Evolutionary conservation across 2,329 filamentous ascomycete species (phyloP), one percentile per base, ranked within the genome.

Genomic region (Beauveria pseudobassiana): DNA sequence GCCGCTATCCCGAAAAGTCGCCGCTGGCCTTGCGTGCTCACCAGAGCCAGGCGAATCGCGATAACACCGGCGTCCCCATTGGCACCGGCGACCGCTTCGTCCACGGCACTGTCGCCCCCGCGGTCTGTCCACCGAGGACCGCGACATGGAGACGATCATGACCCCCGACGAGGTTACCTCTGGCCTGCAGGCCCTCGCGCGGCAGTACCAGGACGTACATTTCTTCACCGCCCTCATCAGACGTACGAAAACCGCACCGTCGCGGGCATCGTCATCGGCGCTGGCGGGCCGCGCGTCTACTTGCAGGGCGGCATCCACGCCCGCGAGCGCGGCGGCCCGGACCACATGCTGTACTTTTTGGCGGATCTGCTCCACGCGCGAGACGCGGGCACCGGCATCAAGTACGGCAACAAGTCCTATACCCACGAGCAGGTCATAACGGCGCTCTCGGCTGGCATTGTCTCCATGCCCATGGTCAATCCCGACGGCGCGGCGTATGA

Each of bases 311-410:
- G 75, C 28, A 78, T 85, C 52, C 83, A 86, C 66, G 80, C 83
- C 9, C 80, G 83, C 26, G 83, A 86, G 71, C 79, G 83, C 10
- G 83, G 82, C 28, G 80, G 78, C 0, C 77, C 82, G 0, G 83
- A 86, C 67, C 76, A 80, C 63, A 73, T 85, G 16, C 70, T 86
- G 49, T 84, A 84, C 74, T 85, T 83, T 72, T 74, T 85, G 34
- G 73, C 81, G 0, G 83, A 86, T 67, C 74, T 86, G 4, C 75
- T 86, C 3, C 76, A 77, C 52, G 83, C 83, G 20, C 75, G 80
- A 65, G 76, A 78, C 66, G 72, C 76, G 40, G 75, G 76, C 24
- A 75, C 72, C 3, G 82, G 82, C 7, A 68, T 86, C 10, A 75
- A 71, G 2, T 86, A 83, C 65, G 83, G 82, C 51, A 73, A 71